Evolutionary conservation across 2,329 filamentous ascomycete genomes (phyloP).

Genomic region (Colletotrichum tropicale): DNA sequence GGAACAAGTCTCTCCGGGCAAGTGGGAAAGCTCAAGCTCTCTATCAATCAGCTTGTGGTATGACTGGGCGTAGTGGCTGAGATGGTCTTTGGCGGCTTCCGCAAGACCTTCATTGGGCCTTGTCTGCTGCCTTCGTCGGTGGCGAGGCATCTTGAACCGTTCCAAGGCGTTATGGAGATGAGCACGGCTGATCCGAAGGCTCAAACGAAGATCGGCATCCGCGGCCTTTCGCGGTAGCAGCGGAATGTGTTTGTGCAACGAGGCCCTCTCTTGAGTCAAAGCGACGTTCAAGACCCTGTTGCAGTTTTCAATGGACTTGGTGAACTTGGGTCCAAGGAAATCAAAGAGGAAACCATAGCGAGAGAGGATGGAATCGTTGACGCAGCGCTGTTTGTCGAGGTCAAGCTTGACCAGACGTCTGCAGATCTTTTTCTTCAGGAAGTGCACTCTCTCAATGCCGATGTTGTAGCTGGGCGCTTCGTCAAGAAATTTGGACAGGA

Average conservation of each 20-base stretch:
- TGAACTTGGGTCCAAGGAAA: constrained; percentile 29
- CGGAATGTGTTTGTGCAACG: constrained; percentile 41
- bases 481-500: constrained; percentile 51
- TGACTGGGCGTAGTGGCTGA: constrained; percentile 21
- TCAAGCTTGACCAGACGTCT: constrained; percentile 64
- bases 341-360: constrained; percentile 33
- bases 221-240: constrained; percentile 42
- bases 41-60: constrained; percentile 21
- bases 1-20: constrained; percentile 10
- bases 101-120: not conserved
- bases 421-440: constrained; percentile 57
- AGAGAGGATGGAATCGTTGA: not conserved
- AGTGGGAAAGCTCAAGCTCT: constrained; percentile 11
- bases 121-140: not conserved
- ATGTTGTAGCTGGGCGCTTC: constrained; percentile 33
- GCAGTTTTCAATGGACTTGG: constrained; percentile 30
- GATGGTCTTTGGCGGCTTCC: constrained; percentile 14
- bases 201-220: constrained; percentile 33
- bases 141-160: not conserved
- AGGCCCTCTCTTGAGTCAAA: constrained; percentile 46
- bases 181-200: constrained; percentile 42
- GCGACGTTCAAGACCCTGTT: constrained; percentile 31
- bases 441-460: constrained; percentile 37
- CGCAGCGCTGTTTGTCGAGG: constrained; percentile 32
- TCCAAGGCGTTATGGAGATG: constrained; percentile 29